Evolutionary conservation across 2,329 filamentous ascomycete genomes (phyloP), one percentile per base, ranked within the genome.

Genomic region (Aspergillus nomiae): DNA sequence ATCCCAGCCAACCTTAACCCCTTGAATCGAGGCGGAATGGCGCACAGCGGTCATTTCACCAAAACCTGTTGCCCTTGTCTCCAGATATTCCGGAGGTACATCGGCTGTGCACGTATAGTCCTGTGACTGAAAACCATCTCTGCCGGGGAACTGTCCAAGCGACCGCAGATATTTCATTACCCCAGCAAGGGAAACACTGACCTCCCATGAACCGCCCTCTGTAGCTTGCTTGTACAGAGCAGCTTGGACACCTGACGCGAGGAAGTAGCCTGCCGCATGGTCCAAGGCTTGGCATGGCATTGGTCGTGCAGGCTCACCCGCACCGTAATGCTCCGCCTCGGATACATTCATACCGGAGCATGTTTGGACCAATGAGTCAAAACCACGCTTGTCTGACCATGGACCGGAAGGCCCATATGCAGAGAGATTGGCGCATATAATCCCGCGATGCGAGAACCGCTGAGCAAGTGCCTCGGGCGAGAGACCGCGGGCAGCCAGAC

Each of bases 221-320:
- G 65, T 74, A 0, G 78, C 78, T 16, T 81, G 78, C 56, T 78
- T 79, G 63, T 85, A 83, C 5, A 88, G 50, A 0, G 85, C 85
- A 0, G 84, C 81, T 28, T 79, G 73, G 2, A 87, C 79, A 0
- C 86, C 85, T 0, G 84, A 75, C 0, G 85, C 84, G 0, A 88
- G 77, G 24, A 87, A 76, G 59, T 85, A 87, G 0, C 86, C 86
- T 0, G 78, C 79, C 0, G 80, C 83, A 63, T 88, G 84, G 68
- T 88, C 86, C 0, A 88, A 77, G 0, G 82, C 85, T 71, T 88
- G 86, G 59, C 82, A 85, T 0, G 86, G 86, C 36, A 81, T 74
- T 0, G 80, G 73, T 1, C 79, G 77, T 0, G 82, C 80, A 0
- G 74, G 60, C 54, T 82, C 80, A 0, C 77, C 78, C 0, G 69